These are phyloP conservation scores for Haplosporangium sp. DNA, from an alignment of 371 early-diverging fungal species.

Conservation along the genomic window DNA sequence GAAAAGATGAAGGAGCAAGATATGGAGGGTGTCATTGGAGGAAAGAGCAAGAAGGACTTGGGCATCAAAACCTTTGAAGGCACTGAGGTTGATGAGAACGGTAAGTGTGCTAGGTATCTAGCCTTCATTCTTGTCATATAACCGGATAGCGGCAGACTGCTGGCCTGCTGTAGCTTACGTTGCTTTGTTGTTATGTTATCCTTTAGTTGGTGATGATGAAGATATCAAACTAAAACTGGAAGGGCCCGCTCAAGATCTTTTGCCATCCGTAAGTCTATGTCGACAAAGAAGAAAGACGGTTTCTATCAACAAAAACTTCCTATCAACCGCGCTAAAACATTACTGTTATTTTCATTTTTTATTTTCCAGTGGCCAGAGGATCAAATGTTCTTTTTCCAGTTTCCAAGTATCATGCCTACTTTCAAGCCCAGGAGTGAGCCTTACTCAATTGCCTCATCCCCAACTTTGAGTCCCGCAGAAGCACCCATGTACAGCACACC, in stretches of 20 bases:
- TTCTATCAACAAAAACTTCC: not conserved
- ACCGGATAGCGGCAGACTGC: too few species aligned
- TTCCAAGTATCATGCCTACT: slow-evolving; percentile 50
- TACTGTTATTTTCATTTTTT: not conserved
- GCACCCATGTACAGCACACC: slow-evolving; percentile 27
- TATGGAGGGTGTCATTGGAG: slow-evolving; percentile 9
- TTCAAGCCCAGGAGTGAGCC: slow-evolving; percentile 44
- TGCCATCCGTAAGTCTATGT: slow-evolving; percentile 26
- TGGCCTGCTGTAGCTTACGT: not conserved
- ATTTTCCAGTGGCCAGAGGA: slow-evolving; percentile 23
- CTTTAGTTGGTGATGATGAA: slow-evolving; percentile 16
- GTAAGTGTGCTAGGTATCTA: not conserved
- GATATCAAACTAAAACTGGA: slow-evolving; percentile 42
- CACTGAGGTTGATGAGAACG: slow-evolving; percentile 12
- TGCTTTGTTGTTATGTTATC: not conserved
- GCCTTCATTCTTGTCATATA: too few species aligned
- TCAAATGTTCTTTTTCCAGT: slow-evolving; percentile 53
- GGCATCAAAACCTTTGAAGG: slow-evolving; percentile 21
- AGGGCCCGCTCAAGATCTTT: slow-evolving; percentile 47
- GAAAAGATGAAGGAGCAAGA: slow-evolving; percentile 30
- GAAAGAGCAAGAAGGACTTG: not conserved
- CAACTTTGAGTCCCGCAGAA: slow-evolving; percentile 10
- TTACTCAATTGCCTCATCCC: slow-evolving; percentile 18
- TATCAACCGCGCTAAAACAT: not conserved
- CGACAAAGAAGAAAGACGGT: too few species aligned